These are phyloP conservation scores for Gentiana straminea DNA, from an alignment of 257 asterid species.

Conservation along the genomic window DNA sequence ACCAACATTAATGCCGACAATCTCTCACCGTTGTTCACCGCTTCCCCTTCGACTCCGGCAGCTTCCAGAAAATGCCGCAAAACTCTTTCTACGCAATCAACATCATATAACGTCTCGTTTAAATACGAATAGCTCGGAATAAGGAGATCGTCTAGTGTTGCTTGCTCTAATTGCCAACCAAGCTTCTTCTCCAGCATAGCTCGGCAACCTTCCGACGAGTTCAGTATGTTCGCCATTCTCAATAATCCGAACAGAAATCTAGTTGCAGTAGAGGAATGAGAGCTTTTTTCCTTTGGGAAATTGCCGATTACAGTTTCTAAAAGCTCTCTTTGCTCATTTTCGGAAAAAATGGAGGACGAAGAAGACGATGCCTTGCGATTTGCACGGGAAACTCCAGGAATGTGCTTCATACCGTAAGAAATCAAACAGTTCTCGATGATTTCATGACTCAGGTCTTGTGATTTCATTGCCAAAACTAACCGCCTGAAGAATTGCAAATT, in stretches of 20 bases:
- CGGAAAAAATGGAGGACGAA: slow-evolving; percentile 42
- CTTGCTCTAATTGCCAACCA: slow-evolving; percentile 75
- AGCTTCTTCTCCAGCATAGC: slow-evolving; percentile 70
- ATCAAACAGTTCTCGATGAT: slow-evolving; percentile 73
- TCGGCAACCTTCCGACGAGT: slow-evolving; percentile 56
- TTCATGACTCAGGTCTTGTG: slow-evolving; percentile 50
- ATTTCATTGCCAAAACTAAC: slow-evolving; percentile 54
- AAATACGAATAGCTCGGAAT: slow-evolving; percentile 93
- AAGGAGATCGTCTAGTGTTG: slow-evolving; percentile 75
- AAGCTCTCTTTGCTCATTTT: slow-evolving; percentile 76
- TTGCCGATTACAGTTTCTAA: slow-evolving; percentile 57
- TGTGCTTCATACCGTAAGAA: slow-evolving; percentile 59
- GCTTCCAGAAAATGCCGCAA: slow-evolving; percentile 41
- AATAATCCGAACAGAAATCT: slow-evolving; percentile 64
- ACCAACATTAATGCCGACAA: slow-evolving; percentile 64
- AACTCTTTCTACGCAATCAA: slow-evolving; percentile 84
- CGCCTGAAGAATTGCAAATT: slow-evolving; percentile 51
- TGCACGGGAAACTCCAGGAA: slow-evolving; percentile 77
- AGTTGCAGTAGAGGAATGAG: slow-evolving; percentile 32
- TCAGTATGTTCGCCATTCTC: slow-evolving; percentile 66
- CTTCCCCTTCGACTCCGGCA: slow-evolving; percentile 27
- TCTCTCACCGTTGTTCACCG: slow-evolving; percentile 25
- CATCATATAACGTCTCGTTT: slow-evolving; percentile 86
- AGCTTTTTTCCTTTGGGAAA: slow-evolving; percentile 46
- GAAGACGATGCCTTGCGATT: slow-evolving; percentile 43